Evolutionary conservation across 2,329 filamentous ascomycete species (phyloP), one percentile per base, ranked within the genome.

Genomic region (Diaporthe vaccinii): DNA sequence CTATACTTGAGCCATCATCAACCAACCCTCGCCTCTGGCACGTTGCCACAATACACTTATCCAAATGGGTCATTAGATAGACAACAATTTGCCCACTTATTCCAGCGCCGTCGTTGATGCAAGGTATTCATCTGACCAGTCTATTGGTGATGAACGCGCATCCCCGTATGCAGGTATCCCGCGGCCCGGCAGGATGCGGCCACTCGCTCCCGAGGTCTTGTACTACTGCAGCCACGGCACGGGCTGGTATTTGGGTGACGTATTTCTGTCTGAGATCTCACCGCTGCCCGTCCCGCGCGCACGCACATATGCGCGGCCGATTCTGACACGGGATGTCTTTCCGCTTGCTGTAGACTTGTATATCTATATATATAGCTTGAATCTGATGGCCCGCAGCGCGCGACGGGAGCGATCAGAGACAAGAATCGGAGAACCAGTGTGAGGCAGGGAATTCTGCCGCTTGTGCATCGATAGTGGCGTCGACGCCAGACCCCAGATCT

Each of bases 141-240:
- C 46, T n/a, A 41, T 55, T 36, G 31, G 25, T 41, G 34, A 36
- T 53, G 36, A 34, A 51, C 44, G 53, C 12, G 22, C 14, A 46
- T 22, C 57, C 57, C 14, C 14, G 34, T 25, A 69, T 55, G 65
- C 34, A 41, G 17, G 31, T 34, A 69, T 41, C 46, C 65, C 65
- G 65, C 65, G 65, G 65, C n/a, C 65, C 49, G 46, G n/a, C 49
- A 55, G 65, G 49, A 41, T 36, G 65, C 65, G n/a, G 65, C 46
- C 65, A 69, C 28, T 69, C n/a, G 46, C 65, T 41, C 65, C 65
- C 49, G 46, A 12, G 34, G 44, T 36, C 41, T n/a, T 36, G 61
- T 67, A 67, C 61, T 49, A 34, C 61, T 65, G 59, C 59, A 65
- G 59, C 59, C 59, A 65, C 59, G 59, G 59, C 59, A 65, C 61